Evolutionary conservation across 345 rosid genomes (phyloP).

Genomic region (Boechera stricta): DNA sequence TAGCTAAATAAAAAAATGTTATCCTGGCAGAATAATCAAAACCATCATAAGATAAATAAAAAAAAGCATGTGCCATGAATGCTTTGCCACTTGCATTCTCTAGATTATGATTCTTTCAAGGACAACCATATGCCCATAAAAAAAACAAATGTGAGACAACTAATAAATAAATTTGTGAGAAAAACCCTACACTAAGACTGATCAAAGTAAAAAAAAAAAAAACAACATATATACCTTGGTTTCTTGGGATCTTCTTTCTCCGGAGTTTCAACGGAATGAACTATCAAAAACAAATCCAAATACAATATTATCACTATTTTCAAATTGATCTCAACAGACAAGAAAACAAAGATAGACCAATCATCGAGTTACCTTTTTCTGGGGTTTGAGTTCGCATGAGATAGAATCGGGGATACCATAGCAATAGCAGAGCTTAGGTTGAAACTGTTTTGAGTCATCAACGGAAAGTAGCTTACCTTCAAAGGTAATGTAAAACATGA

Average conservation of each 20-base stretch:
- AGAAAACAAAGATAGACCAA: neutral
- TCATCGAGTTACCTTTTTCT: neutral
- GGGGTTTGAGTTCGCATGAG: neutral
- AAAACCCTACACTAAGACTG: too few relatives aligned
- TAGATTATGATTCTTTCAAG: too few relatives aligned
- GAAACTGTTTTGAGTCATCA: too few relatives aligned
- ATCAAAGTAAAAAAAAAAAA: too few relatives aligned
- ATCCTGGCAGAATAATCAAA: neutral
- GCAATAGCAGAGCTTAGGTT: too few relatives aligned
- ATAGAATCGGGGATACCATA: too few relatives aligned
- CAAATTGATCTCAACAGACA: neutral
- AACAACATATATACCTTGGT: neutral
- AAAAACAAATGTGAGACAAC: too few relatives aligned
- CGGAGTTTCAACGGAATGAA: neutral
- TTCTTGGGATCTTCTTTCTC: neutral
- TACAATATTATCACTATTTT: neutral
- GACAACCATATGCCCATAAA: too few relatives aligned
- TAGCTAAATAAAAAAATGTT: too few relatives aligned
- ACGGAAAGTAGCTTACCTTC: too few relatives aligned
- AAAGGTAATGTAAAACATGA: too few relatives aligned
- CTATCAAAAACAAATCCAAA: neutral
- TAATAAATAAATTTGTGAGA: too few relatives aligned
- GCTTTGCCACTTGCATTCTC: neutral
- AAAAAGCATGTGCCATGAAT: slow-evolving; percentile 1
- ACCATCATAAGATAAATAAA: neutral